A percentile compares a stretch with the other conserved stretches of the same genome.
Evolutionary conservation across 2,329 filamentous ascomycete species (phyloP).

Genomic region (Sporothrix phasma): DNA sequence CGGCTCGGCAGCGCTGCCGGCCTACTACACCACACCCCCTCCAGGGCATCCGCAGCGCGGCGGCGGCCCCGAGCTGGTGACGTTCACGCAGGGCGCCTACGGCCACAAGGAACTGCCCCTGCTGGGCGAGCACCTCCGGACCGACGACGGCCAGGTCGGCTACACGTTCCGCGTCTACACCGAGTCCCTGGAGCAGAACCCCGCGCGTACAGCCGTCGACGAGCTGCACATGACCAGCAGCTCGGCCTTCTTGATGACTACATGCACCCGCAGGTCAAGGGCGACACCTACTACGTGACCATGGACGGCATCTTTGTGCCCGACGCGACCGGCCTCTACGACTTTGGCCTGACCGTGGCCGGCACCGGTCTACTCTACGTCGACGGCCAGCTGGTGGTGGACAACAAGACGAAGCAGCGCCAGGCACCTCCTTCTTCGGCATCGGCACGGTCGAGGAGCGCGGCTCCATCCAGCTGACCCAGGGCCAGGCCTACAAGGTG

Average conservation of each 20-base stretch:
- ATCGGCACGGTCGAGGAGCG: constrained; percentile 27
- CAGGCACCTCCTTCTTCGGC: constrained; percentile 26
- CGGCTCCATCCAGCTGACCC: constrained; percentile 22
- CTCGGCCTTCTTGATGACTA: constrained; percentile 40
- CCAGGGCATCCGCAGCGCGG: constrained; percentile 29
- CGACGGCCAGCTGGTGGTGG: constrained; percentile 27
- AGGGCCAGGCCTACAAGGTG: constrained; percentile 25
- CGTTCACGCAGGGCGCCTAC: constrained; percentile 16
- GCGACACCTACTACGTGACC: constrained; percentile 30
- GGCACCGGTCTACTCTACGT: constrained; percentile 28
- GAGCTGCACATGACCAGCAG: constrained; percentile 35
- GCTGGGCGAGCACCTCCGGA: constrained; percentile 12
- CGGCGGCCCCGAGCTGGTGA: constrained; percentile 24
- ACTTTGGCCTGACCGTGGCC: constrained; percentile 26
- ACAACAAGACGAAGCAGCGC: constrained; percentile 26
- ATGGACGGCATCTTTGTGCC: constrained; percentile 27
- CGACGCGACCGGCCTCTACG: constrained; percentile 24
- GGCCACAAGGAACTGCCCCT: constrained; percentile 18
- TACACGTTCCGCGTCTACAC: constrained; percentile 15
- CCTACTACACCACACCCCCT: constrained; percentile 37
- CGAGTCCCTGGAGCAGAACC: constrained; percentile 10
- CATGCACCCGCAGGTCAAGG: constrained; percentile 28
- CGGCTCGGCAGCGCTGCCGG: constrained; percentile 23
- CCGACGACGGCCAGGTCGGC: constrained; percentile 13
- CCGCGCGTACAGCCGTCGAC: constrained; percentile 21